Evolutionary conservation across 164 flowering plant genomes (phyloP), one percentile per base, ranked within the genome.

Genomic region (Vitis rupestris): DNA sequence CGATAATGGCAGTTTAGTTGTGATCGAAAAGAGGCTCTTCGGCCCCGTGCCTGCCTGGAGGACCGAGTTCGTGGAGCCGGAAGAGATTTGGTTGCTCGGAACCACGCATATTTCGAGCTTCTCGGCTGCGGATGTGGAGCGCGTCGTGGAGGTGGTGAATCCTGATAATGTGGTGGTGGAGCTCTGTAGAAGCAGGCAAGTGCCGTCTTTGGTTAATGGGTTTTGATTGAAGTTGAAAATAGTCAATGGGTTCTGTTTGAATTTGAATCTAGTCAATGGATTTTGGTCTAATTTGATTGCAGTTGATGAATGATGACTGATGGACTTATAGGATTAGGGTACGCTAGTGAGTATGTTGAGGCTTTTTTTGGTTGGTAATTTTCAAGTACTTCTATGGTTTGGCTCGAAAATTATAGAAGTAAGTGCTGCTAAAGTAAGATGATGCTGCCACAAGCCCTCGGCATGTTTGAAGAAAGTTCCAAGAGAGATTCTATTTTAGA

Each of bases 141-240:
- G 98, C 2, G 93, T 95, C 10, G 88, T 91, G 10, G 66, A 80
- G 72, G 76, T 87, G 2, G 83, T 91, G 64, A 81, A 65, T 74
- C 99, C 98, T n/a, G 97, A 92, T 55, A 92, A 90, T 77, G 90
- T 95, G 51, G 98, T 90, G 7, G 99, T 92, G 6, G 98, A 95
- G 81, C 98, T 92, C 17, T 92, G 99, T 70, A 80, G 99, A 78
- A 90, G 98, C 94, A 91, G 99, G 98, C 81, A 82, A 82, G 88
- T 60, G 8, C 48, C 56, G 12, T n/a, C 44, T 58, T 52, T 70
- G 2, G 10, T 52, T 59, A 63, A 10, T 72, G 47, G 48, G 48
- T 44, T 69, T 19, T 50, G 60, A 49, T 27, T 30, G n/a, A 4
- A 55, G 6, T 14, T 4, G 16, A 55, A 55, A 16, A n/a, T 13